Base-by-base conservation (phyloP, 106 monocot genomes). In the Hemerocallis citrina region DNA sequence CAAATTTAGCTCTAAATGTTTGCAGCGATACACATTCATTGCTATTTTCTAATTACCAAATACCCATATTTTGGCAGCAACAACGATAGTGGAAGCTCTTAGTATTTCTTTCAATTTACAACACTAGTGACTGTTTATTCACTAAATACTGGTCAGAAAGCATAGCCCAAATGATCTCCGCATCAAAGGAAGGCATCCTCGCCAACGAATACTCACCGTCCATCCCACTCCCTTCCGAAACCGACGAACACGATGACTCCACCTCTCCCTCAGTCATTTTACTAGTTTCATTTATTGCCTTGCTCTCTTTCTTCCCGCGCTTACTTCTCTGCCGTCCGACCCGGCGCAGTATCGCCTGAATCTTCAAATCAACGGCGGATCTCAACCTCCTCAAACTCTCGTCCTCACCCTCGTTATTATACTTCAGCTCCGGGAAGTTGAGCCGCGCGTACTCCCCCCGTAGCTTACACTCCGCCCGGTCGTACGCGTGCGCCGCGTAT, bases 361-460 rank as follows among this genome's bases (percentile, higher is more conserved):
- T 92, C 67, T 92, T 84, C 11, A 80, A 67, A 49, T 92, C 92
- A 12, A 92, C 85, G 36, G 78, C 66, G 35, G 72, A 64, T 17
- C 72, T 47, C 24, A 92, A 63, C 5, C 67, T 69, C 12, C 65
- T 51, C 36, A 84, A 68, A 25, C 43, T 37, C 24, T 72, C 74
- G 10, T 74, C 69, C 10, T 73, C 21, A 2, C 7, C 49, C 2
- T 3, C 65, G 34, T 20, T 62, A 48, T 47, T 66, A 37, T 41
- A 47, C 38, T 17, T 34, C 43, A 88, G 37, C 10, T 45, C 52
- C 3, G 89, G 89, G 72, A 89, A 89, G 70, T 89, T 89, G 68
- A 89, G 75, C 31, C 85, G 58, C 6, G 89, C 89, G 75, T 89
- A 85, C 78, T 86, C 81, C 6, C 86, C 87, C 19, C 89, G 81